Percentiles rank a stretch among this genome's conserved stretches.
Conservation (phyloP, 176 grass and related monocot species). For the Juncus effusus region DNA sequence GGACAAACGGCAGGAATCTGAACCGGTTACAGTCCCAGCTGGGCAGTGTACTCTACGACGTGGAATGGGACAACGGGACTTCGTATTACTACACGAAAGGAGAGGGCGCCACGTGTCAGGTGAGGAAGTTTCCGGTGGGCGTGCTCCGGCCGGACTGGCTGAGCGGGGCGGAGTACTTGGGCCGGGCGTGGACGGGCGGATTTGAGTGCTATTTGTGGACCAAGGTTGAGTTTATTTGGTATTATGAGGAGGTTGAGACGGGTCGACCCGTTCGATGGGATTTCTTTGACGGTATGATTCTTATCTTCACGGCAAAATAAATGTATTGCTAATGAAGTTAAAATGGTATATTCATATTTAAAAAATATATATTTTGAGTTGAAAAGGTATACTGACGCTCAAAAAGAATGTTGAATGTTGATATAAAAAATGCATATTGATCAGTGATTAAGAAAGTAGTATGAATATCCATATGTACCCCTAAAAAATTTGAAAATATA, state of each 20-base stretch:
- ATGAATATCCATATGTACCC: too few species aligned
- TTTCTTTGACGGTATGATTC: slow-evolving; percentile 47
- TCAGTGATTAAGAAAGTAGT: too few species aligned
- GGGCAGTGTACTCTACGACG: slow-evolving; percentile 50
- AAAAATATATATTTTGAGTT: too few species aligned
- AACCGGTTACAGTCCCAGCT: slow-evolving; percentile 63
- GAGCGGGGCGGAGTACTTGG: slow-evolving; percentile 53
- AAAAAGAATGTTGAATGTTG: too few species aligned
- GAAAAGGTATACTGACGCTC: too few species aligned
- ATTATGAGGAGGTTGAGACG: slow-evolving; percentile 82
- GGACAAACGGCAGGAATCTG: slow-evolving; percentile 58
- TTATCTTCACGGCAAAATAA: too few species aligned
- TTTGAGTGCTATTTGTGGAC: slow-evolving; percentile 70
- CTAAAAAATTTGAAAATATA: too few species aligned
- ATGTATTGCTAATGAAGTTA: too few species aligned
- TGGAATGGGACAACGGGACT: slow-evolving; percentile 76
- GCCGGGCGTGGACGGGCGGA: slow-evolving; percentile 38
- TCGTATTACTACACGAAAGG: slow-evolving; percentile 52
- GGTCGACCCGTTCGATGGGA: slow-evolving; percentile 81
- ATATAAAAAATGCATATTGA: too few species aligned
- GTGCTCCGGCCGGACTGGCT: slow-evolving; percentile 56
- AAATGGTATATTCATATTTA: too few species aligned
- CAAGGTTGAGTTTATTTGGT: slow-evolving; percentile 71
- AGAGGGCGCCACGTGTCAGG: slow-evolving; percentile 33
- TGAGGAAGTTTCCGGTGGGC: slow-evolving; percentile 43